Conservation (phyloP, 345 rosid genomes). For the Melaleuca alternifolia region DNA sequence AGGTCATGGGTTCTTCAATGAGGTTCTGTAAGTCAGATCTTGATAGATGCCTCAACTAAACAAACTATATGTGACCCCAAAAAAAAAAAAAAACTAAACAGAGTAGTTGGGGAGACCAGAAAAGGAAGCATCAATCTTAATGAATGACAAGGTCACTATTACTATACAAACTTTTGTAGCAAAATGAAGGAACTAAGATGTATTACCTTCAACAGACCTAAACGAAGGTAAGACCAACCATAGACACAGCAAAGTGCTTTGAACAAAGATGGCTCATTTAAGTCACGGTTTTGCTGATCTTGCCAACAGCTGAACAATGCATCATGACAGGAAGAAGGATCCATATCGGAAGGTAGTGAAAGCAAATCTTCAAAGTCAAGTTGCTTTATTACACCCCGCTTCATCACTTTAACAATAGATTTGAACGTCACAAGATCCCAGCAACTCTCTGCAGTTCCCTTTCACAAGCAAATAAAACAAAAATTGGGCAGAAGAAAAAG, state of each 20-base stretch:
- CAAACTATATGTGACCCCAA: neutral
- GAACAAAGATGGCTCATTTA: conserved; percentile 43
- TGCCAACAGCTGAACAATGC: conserved; percentile 52
- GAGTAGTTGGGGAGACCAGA: neutral
- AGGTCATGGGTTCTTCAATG: neutral
- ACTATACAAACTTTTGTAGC: neutral
- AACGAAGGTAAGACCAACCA: conserved; percentile 70
- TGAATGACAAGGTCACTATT: neutral
- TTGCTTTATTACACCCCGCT: conserved; percentile 59
- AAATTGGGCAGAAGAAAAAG: neutral
- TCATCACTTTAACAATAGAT: conserved; percentile 48
- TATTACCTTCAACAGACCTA: conserved; percentile 73
- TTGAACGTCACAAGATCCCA: conserved; percentile 64
- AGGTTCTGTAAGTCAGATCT: neutral
- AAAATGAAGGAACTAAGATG: neutral
- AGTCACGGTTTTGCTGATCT: conserved; percentile 23
- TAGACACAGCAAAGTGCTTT: conserved; percentile 71
- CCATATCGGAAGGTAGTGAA: conserved; percentile 57
- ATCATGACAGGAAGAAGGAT: conserved; percentile 59
- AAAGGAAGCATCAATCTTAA: neutral
- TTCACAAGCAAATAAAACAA: neutral
- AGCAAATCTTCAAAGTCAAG: conserved; percentile 81
- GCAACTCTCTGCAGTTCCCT: conserved; percentile 36
- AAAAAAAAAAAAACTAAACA: neutral
- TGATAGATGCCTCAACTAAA: neutral